phyloP scores from a whole-genome alignment of 2,329 filamentous ascomycete species.

The Coniochaeta ligniaria region DNA sequence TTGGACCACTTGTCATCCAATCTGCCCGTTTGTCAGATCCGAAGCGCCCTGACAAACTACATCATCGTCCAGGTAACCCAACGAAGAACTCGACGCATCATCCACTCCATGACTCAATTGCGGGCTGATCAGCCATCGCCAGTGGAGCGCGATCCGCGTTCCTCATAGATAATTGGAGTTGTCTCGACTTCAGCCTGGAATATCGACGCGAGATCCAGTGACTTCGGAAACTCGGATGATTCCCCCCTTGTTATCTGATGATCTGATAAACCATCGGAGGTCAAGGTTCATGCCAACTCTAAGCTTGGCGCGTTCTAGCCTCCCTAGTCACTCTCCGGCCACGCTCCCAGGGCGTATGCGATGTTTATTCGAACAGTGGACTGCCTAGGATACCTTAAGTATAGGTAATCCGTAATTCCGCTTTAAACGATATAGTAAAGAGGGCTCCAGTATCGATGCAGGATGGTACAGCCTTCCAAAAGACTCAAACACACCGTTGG shows the following conservation, averaged over 20 bases:
- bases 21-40: background rate
- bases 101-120: background rate
- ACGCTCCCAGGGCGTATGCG: too few relatives aligned
- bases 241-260: background rate
- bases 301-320: background rate
- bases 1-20: background rate
- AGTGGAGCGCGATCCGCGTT: background rate
- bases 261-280: background rate
- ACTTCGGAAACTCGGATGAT: background rate
- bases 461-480: too few relatives aligned
- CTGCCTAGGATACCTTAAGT: too few relatives aligned
- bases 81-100: background rate
- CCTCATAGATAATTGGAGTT: background rate
- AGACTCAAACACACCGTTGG: too few relatives aligned
- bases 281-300: background rate
- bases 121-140: background rate
- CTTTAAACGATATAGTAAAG: too few relatives aligned
- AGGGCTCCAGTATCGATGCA: too few relatives aligned
- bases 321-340: too few relatives aligned
- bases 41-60: background rate
- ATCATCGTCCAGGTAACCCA: background rate
- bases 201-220: background rate
- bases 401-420: too few relatives aligned
- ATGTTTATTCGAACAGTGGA: too few relatives aligned
- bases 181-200: background rate